These are phyloP conservation scores for Taphrina communis DNA, from an alignment of 1,139 yeast genomes.

Conservation along the genomic window DNA sequence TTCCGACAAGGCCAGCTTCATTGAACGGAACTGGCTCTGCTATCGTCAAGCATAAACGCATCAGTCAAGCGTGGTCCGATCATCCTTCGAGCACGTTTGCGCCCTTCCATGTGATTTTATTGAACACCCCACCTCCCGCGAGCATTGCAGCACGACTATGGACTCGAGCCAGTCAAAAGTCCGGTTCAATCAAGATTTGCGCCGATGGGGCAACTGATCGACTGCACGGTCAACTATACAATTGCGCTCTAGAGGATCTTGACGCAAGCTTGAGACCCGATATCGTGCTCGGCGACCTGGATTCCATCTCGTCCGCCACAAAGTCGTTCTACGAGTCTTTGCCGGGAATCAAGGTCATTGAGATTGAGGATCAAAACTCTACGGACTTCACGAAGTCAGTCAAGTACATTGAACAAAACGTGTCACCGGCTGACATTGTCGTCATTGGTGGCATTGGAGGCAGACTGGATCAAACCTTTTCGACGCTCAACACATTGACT, in stretches of 20 bases:
- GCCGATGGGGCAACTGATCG: constrained; percentile 37
- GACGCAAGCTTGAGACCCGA: background rate
- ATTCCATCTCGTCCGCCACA: constrained; percentile 11
- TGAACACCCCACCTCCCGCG: constrained; percentile 3
- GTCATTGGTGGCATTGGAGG: constrained; percentile 39
- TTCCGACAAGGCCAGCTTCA: background rate
- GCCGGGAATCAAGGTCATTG: background rate
- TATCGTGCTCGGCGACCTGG: constrained; percentile 33
- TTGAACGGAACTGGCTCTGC: background rate
- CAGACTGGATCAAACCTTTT: constrained; percentile 32
- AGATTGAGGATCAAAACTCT: constrained; percentile 26
- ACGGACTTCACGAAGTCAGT: constrained; percentile 37
- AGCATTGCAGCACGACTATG: background rate
- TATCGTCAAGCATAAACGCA: background rate
- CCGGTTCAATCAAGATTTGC: constrained; percentile 7
- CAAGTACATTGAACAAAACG: background rate
- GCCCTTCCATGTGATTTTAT: constrained; percentile 13
- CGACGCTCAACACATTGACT: constrained; percentile 24
- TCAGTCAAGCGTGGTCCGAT: constrained; percentile 6
- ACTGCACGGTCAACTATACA: constrained; percentile 4
- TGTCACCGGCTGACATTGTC: background rate
- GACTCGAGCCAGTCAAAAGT: background rate
- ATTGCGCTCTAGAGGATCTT: background rate
- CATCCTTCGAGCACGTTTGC: background rate
- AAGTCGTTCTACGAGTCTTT: constrained; percentile 4